Base-by-base conservation (phyloP, 176 grass and related monocot species). In the Lolium multiflorum region DNA sequence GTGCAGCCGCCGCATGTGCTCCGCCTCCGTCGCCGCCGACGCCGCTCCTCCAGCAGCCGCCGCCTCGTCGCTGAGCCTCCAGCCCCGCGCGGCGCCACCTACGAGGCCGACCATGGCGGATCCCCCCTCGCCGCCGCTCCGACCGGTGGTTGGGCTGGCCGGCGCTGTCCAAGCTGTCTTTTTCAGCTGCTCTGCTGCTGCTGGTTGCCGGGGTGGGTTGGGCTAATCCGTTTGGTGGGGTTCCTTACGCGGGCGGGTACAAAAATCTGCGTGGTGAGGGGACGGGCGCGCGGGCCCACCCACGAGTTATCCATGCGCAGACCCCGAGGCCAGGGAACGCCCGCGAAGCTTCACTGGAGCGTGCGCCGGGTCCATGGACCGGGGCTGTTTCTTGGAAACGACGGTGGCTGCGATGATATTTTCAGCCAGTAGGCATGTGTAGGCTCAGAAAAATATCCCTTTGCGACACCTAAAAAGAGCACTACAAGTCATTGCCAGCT, bases 1-100 rank as follows among this genome's bases (percentile, higher is more conserved):
- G 77, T 98, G 95, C 11, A 95, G 91, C 85, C 87, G 82, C 48
- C 95, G 79, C 70, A 92, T 87, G 76, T 89, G 75, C 22, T 95
- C 93, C 48, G 82, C 63, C 85, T 91, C 90, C 43, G 74, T 52
- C 59, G 57, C 78, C 65, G 67, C 64, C 59, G 57, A 72, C 65
- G 67, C 64, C 20, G 50, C 12, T 39, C 12, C 62, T 15, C 46
- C 76, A n/a, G 60, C 58, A 0, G 38, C 83, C 1, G 22, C 76
- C 64, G 60, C 12, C 48, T 89, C 89, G 35, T 88, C 92, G 12
- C 73, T 69, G 26, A 94, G 59, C 77, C 86, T 86, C 88, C 88
- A 88, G 11, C 60, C 81, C 65, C 82, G 49, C 81, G 18, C 80
- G 50, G 76, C 81, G 21, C 76, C 81, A 7, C 49, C 74, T 6